Conservation (phyloP, 305 asterid genomes). For the Solanum hybrid region DNA sequence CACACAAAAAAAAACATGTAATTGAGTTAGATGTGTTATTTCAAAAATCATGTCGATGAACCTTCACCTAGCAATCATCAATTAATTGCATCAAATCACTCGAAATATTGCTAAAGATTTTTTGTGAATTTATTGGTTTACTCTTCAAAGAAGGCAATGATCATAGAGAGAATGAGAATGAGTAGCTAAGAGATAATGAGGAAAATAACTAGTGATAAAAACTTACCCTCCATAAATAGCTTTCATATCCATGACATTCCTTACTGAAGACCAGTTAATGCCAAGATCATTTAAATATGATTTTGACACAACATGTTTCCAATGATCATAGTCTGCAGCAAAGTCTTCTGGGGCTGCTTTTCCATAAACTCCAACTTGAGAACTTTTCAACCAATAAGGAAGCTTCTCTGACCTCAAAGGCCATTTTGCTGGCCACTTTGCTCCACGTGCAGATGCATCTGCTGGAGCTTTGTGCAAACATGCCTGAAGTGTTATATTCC, state of each 20-base stretch:
- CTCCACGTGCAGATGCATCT: conserved; percentile 9
- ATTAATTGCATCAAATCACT: neutral
- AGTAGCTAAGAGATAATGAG: neutral
- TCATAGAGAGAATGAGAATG: neutral
- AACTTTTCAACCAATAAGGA: conserved; percentile 15
- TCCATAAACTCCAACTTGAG: conserved; percentile 17
- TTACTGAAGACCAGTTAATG: conserved; percentile 15
- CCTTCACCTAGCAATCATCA: neutral
- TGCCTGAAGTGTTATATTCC: conserved; percentile 12
- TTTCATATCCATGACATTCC: conserved; percentile 21
- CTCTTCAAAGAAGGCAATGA: neutral
- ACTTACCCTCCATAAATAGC: conserved; percentile 20
- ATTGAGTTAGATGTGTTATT: neutral
- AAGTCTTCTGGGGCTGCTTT: conserved; percentile 19
- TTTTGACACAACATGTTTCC: conserved; percentile 12
- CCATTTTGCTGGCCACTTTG: conserved; percentile 16
- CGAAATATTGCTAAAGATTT: neutral
- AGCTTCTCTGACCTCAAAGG: conserved; percentile 10
- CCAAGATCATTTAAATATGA: conserved; percentile 15
- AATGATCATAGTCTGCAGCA: conserved; percentile 13
- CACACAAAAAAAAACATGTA: neutral
- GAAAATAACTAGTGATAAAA: neutral
- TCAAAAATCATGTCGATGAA: neutral
- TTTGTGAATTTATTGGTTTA: neutral
- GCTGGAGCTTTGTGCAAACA: conserved; percentile 13